These are phyloP conservation scores for Ophiosphaerella herpotricha DNA, from an alignment of 2,329 filamentous ascomycete genomes.

Conservation along the genomic window DNA sequence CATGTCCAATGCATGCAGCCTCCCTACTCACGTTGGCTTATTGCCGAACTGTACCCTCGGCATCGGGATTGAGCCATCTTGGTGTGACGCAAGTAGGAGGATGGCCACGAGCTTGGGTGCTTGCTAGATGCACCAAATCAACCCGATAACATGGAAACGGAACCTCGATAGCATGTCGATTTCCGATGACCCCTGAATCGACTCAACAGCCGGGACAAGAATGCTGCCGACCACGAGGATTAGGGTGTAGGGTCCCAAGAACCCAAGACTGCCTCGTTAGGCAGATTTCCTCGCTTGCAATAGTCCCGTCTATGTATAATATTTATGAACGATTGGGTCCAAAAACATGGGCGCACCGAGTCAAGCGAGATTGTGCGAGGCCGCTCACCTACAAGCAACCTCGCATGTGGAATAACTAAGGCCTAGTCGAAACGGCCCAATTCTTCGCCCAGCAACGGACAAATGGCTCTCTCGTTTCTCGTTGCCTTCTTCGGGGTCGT, in stretches of 20 bases:
- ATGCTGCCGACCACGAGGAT: background rate
- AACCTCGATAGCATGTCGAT: constrained; percentile 9
- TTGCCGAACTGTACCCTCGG: constrained; percentile 11
- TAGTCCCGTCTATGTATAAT: background rate
- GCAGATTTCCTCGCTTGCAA: constrained; percentile 3
- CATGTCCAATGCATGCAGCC: constrained; percentile 24
- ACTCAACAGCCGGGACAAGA: constrained; percentile 10
- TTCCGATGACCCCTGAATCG: constrained; percentile 16
- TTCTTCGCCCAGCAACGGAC: no score
- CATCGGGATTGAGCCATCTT: constrained; percentile 29
- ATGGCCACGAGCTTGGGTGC: constrained; percentile 23
- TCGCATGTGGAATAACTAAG: no score
- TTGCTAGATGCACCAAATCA: constrained; percentile 7
- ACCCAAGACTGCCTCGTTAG: background rate
- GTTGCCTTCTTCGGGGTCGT: constrained; percentile 1
- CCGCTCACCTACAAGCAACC: no score
- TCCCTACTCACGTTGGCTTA: constrained; percentile 14
- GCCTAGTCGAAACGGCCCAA: no score
- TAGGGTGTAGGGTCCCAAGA: background rate
- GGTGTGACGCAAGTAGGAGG: constrained; percentile 19
- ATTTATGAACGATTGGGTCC: background rate
- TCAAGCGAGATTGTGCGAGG: no score
- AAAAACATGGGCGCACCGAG: background rate
- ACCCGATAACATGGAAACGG: constrained; percentile 21
- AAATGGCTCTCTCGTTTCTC: background rate